Base-by-base conservation (phyloP, 805 yeast genomes). In the Metschnikowia lachancei region DNA sequence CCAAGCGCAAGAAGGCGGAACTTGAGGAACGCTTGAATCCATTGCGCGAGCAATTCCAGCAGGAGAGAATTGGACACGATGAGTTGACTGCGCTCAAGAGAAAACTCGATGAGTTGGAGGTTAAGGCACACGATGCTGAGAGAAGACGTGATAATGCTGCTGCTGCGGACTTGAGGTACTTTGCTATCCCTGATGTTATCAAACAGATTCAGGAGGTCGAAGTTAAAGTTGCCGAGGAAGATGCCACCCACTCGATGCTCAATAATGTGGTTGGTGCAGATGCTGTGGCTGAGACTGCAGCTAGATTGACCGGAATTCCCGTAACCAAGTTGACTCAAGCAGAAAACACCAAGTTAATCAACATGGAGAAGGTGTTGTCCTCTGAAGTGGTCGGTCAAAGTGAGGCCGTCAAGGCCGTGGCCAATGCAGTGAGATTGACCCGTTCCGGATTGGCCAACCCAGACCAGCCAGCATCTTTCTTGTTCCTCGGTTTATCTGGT, bases 401-500 rank as follows among this genome's bases (percentile, higher is more conserved):
- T 50, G 96, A 88, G 52, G 99, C 99, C 1, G 95, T 94, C 50
- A 89, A 85, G 65, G 96, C 97, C 1, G 99, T 94, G 35, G 81
- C 98, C 9, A 92, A 94, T 65, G 96, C 98, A 4, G 87, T 94
- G 45, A 81, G 99, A 68, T 77, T 94, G 58, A 82, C 88, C 14
- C 81, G 99, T 65, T 91, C 98, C 10, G 99, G 99, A 17, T 77
- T 94, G 54, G 87, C 97, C 19, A 94, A 94, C 66, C 99, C 99
- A 45, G 80, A 90, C 66, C 96, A 95, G 56, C 99, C 99, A 5
- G 89, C 98, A 0, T 87, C 96, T 12, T 94, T 94, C 78, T 63
- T 94, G 62, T 94, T 94, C 78, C 74, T 95, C 51, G 99, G 99
- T 50, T 78, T 92, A 50, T 87, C 96, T 2, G 99, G 99, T 59